Percentiles rank a stretch among this genome's conserved stretches.
Conservation (phyloP, 768 basidiomycete species). For the Mycena albidolilacea region DNA sequence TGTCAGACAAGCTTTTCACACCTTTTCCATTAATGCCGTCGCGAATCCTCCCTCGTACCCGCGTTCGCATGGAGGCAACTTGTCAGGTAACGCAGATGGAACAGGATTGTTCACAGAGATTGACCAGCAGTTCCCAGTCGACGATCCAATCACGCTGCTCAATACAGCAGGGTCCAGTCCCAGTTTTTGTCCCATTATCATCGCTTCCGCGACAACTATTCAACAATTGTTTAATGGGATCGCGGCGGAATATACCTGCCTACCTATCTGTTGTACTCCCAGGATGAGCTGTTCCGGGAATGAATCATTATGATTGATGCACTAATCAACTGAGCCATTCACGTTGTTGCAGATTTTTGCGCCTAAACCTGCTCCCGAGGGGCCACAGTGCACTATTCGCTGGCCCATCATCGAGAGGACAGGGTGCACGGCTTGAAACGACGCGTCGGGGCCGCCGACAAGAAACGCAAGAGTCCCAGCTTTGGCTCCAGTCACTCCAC, state of each 20-base stretch:
- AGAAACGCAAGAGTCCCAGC: slow-evolving; percentile 93
- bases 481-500: slow-evolving; percentile 90
- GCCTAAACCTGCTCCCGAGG: slow-evolving; percentile 84
- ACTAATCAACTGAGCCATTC: slow-evolving; percentile 43
- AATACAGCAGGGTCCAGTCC: slow-evolving; percentile 84
- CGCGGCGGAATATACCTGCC: too few relatives aligned
- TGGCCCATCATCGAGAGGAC: slow-evolving; percentile 83
- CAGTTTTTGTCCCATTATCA: slow-evolving; percentile 88
- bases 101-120: slow-evolving; percentile 92
- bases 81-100: slow-evolving; percentile 76
- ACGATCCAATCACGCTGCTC: slow-evolving; percentile 88
- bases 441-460: slow-evolving; percentile 80
- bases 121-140: slow-evolving; percentile 88
- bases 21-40: slow-evolving; percentile 88
- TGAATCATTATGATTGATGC: slow-evolving; percentile 40
- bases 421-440: slow-evolving; percentile 71
- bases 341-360: slow-evolving; percentile 95
- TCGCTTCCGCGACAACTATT: slow-evolving; percentile 84
- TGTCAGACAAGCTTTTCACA: slow-evolving; percentile 39
- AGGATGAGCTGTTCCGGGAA: slow-evolving; percentile 65
- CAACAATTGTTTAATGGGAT: too few relatives aligned
- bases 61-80: slow-evolving; percentile 86
- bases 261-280: slow-evolving; percentile 79
- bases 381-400: slow-evolving; percentile 87
- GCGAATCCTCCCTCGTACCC: slow-evolving; percentile 92